phyloP scores from a whole-genome alignment of 1,139 yeast species.

The Pichia sp. region DNA sequence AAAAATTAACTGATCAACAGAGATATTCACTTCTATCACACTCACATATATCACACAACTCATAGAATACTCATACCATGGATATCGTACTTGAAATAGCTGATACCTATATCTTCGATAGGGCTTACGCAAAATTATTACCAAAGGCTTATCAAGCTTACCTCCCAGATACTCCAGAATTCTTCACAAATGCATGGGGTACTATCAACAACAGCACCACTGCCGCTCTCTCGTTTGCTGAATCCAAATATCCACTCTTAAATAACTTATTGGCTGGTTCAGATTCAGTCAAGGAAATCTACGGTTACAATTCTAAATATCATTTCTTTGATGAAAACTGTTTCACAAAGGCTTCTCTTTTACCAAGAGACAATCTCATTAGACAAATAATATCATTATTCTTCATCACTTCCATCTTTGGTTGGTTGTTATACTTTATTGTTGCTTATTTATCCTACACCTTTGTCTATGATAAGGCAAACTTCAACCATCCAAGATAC shows the following conservation, averaged over 20 bases:
- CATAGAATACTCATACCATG: no score
- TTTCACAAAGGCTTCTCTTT: slow-evolving; percentile 57
- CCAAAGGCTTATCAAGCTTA: slow-evolving; percentile 46
- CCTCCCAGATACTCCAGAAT: slow-evolving; percentile 36
- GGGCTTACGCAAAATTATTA: slow-evolving; percentile 58
- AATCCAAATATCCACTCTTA: slow-evolving; percentile 20
- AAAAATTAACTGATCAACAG: no score
- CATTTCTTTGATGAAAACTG: slow-evolving; percentile 48
- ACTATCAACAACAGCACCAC: slow-evolving; percentile 26
- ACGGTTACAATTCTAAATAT: slow-evolving; percentile 45
- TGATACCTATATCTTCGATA: slow-evolving; percentile 73
- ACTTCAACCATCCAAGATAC: slow-evolving; percentile 94
- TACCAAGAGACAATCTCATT: slow-evolving; percentile 67
- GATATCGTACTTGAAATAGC: slow-evolving; percentile 82
- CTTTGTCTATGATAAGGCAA: slow-evolving; percentile 80
- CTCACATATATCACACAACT: no score
- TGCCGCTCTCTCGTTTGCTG: slow-evolving; percentile 24
- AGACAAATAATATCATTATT: slow-evolving; percentile 73
- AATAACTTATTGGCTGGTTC: slow-evolving; percentile 12
- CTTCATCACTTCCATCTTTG: slow-evolving; percentile 75
- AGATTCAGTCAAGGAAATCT: slow-evolving; percentile 28
- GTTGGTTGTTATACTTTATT: slow-evolving; percentile 74
- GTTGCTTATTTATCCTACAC: slow-evolving; percentile 75
- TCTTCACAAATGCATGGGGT: slow-evolving; percentile 29
- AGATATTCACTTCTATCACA: no score